Conservation (phyloP, 345 rosid genomes). For the Populus alba region DNA sequence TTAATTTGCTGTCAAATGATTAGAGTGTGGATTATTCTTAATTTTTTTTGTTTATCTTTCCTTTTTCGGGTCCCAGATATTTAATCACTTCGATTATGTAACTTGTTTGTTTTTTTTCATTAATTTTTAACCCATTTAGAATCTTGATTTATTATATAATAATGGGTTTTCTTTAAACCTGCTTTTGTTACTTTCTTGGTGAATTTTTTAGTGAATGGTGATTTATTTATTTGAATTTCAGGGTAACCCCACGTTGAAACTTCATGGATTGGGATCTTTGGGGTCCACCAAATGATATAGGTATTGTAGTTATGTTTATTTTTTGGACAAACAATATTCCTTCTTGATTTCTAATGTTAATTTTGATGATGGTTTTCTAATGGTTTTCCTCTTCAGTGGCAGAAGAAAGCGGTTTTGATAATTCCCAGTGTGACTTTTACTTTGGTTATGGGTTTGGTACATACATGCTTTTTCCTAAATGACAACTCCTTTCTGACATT, state of each 20-base stretch:
- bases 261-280: conserved; percentile 55
- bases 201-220: not conserved
- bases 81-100: not conserved
- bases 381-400: conserved; percentile 22
- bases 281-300: conserved; percentile 48
- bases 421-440: conserved; percentile 33
- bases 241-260: conserved; percentile 7
- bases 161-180: not conserved
- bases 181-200: not conserved
- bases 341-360: conserved; percentile 12
- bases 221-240: not conserved
- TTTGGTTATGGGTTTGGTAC: conserved; percentile 55
- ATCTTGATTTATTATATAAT: not conserved
- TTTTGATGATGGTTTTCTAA: not conserved
- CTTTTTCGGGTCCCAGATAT: not conserved
- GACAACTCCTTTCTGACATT: not conserved
- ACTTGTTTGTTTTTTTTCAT: no score
- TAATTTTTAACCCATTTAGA: not conserved
- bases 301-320: not conserved
- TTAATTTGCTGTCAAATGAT: not conserved
- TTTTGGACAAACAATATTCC: not conserved
- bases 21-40: not conserved
- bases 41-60: not conserved
- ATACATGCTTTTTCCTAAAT: not conserved
- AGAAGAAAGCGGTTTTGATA: conserved; percentile 26